Evolutionary conservation across 2,329 filamentous ascomycete genomes (phyloP).

Genomic region (Cryphonectria naterciae): DNA sequence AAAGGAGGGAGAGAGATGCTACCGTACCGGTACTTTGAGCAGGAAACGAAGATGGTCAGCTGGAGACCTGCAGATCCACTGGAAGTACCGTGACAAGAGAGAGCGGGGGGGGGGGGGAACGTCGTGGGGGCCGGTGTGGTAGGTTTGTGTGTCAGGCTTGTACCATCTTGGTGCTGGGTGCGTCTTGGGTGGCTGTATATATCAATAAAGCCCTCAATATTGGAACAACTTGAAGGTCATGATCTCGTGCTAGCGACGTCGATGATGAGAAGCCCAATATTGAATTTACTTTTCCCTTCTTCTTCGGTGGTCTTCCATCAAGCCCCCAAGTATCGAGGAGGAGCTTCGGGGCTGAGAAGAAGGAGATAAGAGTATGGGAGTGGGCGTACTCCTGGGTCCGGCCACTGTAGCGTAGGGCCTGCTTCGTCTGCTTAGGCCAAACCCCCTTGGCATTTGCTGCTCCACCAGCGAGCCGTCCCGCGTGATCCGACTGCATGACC

Average conservation of each 20-base stretch:
- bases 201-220: slow-evolving; percentile 8
- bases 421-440: slow-evolving; percentile 3
- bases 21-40: slow-evolving; percentile 29
- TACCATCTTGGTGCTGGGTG: slow-evolving; percentile 4
- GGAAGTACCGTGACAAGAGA: slow-evolving; percentile 27
- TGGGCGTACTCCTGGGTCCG: background rate
- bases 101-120: slow-evolving; percentile 1
- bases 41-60: slow-evolving; percentile 12
- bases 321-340: background rate
- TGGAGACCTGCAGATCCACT: slow-evolving; percentile 25
- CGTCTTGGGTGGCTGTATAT: slow-evolving; percentile 11
- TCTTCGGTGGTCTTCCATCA: background rate
- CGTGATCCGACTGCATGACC: background rate
- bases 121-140: slow-evolving; percentile 24
- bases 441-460: background rate
- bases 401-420: background rate
- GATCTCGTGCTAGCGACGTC: background rate
- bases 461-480: background rate
- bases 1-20: slow-evolving; percentile 21
- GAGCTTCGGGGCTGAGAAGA: background rate
- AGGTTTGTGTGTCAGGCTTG: slow-evolving; percentile 9
- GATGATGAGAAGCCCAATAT: background rate
- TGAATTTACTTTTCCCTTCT: background rate
- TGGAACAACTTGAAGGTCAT: background rate
- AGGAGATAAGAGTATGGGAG: background rate